A percentile compares a stretch with the other conserved stretches of the same genome.
These are phyloP conservation scores for Cryptococcus hybrid DNA, from an alignment of 1,284 basidiomycete species.

Conservation along the genomic window DNA sequence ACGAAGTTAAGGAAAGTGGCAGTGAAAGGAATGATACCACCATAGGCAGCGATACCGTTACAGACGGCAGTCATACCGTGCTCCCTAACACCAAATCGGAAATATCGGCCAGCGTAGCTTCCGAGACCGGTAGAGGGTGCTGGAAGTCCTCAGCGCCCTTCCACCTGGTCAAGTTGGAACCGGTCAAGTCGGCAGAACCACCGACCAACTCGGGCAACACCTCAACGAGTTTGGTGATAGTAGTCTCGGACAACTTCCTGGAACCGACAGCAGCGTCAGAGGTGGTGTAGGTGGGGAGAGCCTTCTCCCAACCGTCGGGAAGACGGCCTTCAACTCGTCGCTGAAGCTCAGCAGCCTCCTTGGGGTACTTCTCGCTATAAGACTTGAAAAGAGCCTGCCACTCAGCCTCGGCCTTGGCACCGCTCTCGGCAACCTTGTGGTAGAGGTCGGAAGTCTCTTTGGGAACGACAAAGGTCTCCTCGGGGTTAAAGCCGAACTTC, in stretches of 20 bases:
- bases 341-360: constrained; percentile 79
- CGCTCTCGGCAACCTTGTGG: constrained; percentile 64
- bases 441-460: constrained; percentile 71
- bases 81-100: constrained; percentile 96
- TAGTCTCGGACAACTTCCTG: constrained; percentile 90
- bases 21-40: constrained; percentile 74
- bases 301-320: constrained; percentile 81
- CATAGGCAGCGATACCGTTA: constrained; percentile 84
- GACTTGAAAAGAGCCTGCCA: constrained; percentile 72
- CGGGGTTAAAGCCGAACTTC: constrained; percentile 79
- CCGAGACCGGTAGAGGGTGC: constrained; percentile 78
- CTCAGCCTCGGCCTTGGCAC: constrained; percentile 68
- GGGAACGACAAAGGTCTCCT: constrained; percentile 77
- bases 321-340: constrained; percentile 82
- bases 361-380: constrained; percentile 76
- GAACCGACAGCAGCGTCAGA: constrained; percentile 81
- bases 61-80: constrained; percentile 96
- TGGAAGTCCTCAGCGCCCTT: constrained; percentile 80
- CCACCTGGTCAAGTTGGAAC: constrained; percentile 89
- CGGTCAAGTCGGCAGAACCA: constrained; percentile 90
- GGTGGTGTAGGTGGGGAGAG: constrained; percentile 71
- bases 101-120: constrained; percentile 80
- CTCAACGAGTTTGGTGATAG: constrained; percentile 71
- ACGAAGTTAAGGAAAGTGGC: constrained; percentile 96
- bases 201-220: constrained; percentile 79